phyloP scores from a whole-genome alignment of 1,284 basidiomycete species.

The Meira miltonrushii region DNA sequence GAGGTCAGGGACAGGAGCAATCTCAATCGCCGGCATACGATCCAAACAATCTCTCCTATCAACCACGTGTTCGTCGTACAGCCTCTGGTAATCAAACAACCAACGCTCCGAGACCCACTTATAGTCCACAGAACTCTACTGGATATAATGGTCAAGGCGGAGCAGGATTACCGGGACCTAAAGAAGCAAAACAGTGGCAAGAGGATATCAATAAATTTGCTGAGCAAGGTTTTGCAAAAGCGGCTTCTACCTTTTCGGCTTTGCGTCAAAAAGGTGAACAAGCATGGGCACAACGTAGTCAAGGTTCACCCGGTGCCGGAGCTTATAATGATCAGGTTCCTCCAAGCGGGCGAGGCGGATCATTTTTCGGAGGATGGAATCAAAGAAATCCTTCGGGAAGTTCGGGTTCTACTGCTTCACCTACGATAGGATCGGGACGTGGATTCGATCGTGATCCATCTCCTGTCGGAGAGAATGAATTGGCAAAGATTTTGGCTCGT shows the following conservation, averaged over 20 bases:
- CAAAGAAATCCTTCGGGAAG: neutral
- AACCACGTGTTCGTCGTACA: slow-evolving; percentile 27
- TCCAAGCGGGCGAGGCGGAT: neutral
- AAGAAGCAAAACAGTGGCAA: slow-evolving; percentile 42
- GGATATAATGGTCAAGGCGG: slow-evolving; percentile 1
- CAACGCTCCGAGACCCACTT: slow-evolving; percentile 4
- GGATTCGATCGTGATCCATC: slow-evolving; percentile 28
- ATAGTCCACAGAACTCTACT: slow-evolving; percentile 6
- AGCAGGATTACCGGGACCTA: slow-evolving; percentile 23
- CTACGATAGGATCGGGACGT: neutral
- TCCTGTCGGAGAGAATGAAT: slow-evolving; percentile 38
- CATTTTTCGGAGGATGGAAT: neutral
- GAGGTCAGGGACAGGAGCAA: neutral
- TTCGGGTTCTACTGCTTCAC: slow-evolving; percentile 2
- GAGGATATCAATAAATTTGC: slow-evolving; percentile 41
- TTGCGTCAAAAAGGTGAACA: slow-evolving; percentile 31
- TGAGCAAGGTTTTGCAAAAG: slow-evolving; percentile 29
- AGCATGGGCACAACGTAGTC: slow-evolving; percentile 14
- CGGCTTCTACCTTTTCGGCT: slow-evolving; percentile 35
- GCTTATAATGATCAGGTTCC: neutral
- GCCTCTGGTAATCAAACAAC: slow-evolving; percentile 14
- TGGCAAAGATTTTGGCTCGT: slow-evolving; percentile 39
- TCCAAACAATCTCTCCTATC: slow-evolving; percentile 33
- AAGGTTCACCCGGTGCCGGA: neutral
- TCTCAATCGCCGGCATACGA: slow-evolving; percentile 24